Evolutionary conservation across 2,329 filamentous ascomycete species (phyloP), one percentile per base, ranked within the genome.

Genomic region (Fusarium camptoceras): DNA sequence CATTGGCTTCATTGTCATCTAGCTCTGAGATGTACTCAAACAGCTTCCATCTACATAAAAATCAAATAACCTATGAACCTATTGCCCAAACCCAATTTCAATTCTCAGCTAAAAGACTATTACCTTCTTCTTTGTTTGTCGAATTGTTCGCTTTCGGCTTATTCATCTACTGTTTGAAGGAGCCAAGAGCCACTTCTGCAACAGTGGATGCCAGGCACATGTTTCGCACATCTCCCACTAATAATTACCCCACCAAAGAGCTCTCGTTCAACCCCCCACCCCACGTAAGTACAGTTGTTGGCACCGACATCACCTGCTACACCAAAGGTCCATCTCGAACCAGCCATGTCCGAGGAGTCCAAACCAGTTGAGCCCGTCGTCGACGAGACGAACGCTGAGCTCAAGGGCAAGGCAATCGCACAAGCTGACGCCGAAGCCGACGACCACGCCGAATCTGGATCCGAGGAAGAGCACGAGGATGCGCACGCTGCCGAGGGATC

Each of bases 351-450:
- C 48, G 86, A 91, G 78, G 86, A 90, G 77, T 91, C 89, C 46
- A 92, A 91, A 75, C 83, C 86, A 59, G 83, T 85, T 65, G 88
- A 90, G 65, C 81, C 83, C 69, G 79, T 81, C 70, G 83, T 84
- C 74, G 83, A 85, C 71, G 81, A 85, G 74, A 82, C 82, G 55
- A 79, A 83, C 70, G 81, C 84, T 74, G 84, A 84, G 34, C 81
- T 80, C 65, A 84, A 84, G 57, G 83, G 82, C 48, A 85, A 85
- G 37, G 83, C 83, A 61, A 85, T 71, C 44, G 68, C 55, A 46
- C 55, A 66, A 41, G 30, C 63, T 42, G 47, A 85, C 71, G 81
- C 82, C 49, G 79, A 84, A 30, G 81, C 79, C 70, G 84, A 84
- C 58, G 84, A 80, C 62, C 84, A 84, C 56, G 83, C 82, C 47